A percentile compares a stretch with the other conserved stretches of the same genome.
Evolutionary conservation across 305 asterid genomes (phyloP).

Genomic region (Plantago lanceolata): DNA sequence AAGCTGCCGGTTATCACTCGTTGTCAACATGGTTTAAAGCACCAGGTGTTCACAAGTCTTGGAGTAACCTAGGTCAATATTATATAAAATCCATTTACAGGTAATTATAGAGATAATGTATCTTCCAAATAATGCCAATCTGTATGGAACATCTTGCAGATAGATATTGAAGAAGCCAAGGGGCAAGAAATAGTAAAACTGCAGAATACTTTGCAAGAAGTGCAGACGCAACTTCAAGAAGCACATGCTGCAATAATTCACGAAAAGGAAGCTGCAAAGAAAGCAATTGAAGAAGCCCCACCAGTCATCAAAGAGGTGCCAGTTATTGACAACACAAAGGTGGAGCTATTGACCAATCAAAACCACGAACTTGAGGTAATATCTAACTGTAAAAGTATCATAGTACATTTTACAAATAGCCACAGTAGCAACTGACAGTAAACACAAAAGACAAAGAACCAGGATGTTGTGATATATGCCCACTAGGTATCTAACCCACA

Average conservation of each 20-base stretch:
- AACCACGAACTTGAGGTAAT: slow-evolving; percentile 73
- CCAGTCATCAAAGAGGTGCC: slow-evolving; percentile 89
- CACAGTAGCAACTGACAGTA: slow-evolving; percentile 3
- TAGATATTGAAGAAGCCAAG: slow-evolving; percentile 88
- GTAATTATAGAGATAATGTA: neutral
- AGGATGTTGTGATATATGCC: neutral
- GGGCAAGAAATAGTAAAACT: slow-evolving; percentile 72
- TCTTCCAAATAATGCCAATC: neutral
- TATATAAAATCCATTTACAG: neutral
- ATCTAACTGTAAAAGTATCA: slow-evolving; percentile 19
- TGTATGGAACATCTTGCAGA: slow-evolving; percentile 41
- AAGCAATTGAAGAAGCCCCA: slow-evolving; percentile 88
- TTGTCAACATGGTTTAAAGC: neutral
- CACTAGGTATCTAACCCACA: slow-evolving; percentile 13
- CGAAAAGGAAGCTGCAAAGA: slow-evolving; percentile 83
- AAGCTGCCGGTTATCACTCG: neutral
- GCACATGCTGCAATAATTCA: slow-evolving; percentile 61
- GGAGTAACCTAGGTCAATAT: neutral
- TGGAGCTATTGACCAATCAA: slow-evolving; percentile 66
- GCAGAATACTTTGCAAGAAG: slow-evolving; percentile 60
- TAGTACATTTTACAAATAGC: slow-evolving; percentile 17
- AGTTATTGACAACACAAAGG: slow-evolving; percentile 67
- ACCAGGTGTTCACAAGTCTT: neutral
- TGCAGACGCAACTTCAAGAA: slow-evolving; percentile 68
- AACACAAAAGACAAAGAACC: slow-evolving; percentile 3